Conservation (phyloP, 2,329 filamentous ascomycete species). For the Phaeosphaeria sp. region DNA sequence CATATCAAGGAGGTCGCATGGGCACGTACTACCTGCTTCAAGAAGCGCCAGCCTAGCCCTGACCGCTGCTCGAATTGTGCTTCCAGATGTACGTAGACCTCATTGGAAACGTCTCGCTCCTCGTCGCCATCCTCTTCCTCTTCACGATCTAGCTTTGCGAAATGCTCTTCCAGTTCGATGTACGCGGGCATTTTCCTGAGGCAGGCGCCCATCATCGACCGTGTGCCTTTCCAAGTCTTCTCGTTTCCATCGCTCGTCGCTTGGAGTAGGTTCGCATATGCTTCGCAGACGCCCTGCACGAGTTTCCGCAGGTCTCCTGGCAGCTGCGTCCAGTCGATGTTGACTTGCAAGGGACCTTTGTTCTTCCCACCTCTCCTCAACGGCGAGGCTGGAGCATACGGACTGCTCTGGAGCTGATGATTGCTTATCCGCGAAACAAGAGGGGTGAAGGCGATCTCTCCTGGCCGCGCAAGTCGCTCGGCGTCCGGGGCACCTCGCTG, state of each 20-base stretch:
- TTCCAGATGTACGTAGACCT: conserved; percentile 52
- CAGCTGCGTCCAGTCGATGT: conserved; percentile 28
- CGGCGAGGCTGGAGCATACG: conserved; percentile 37
- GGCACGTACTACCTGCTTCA: conserved; percentile 51
- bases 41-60: conserved; percentile 47
- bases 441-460: conserved; percentile 46
- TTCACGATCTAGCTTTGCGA: conserved; percentile 40
- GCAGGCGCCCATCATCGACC: conserved; percentile 49
- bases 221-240: conserved; percentile 40
- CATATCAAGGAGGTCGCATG: conserved; percentile 49
- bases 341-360: conserved; percentile 31
- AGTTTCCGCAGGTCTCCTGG: conserved; percentile 37
- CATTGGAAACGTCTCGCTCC: conserved; percentile 43
- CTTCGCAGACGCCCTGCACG: conserved; percentile 38
- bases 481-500: conserved; percentile 7
- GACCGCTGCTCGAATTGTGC: conserved; percentile 38
- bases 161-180: conserved; percentile 49
- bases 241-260: conserved; percentile 30
- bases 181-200: conserved; percentile 50
- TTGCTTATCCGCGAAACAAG: conserved; percentile 38
- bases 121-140: conserved; percentile 39
- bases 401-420: conserved; percentile 37
- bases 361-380: conserved; percentile 27
- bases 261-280: conserved; percentile 45
- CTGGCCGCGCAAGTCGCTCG: conserved; percentile 27